Evolutionary conservation across 2,329 filamentous ascomycete species (phyloP).

Genomic region (Raffaelea ambrosiae): DNA sequence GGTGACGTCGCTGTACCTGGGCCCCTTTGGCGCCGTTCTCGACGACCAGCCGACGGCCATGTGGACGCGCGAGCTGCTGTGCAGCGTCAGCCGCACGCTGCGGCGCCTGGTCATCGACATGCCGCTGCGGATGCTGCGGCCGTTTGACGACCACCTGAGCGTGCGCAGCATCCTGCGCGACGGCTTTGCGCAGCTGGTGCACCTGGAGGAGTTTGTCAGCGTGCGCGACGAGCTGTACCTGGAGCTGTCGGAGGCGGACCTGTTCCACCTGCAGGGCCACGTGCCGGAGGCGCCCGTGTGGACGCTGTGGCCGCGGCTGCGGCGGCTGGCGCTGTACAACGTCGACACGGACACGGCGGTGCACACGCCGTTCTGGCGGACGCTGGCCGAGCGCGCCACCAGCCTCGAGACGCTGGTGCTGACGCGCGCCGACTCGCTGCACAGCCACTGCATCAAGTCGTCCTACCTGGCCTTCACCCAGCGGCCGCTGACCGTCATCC

Average conservation of each 20-base stretch:
- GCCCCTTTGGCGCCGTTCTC: constrained; percentile 25
- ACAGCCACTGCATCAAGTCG: constrained; percentile 27
- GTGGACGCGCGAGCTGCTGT: constrained; percentile 33
- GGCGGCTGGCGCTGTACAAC: constrained; percentile 33
- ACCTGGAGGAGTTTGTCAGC: constrained; percentile 39
- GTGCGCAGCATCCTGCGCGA: constrained; percentile 31
- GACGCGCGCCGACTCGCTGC: constrained; percentile 25
- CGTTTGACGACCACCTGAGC: constrained; percentile 28
- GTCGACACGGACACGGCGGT: constrained; percentile 23
- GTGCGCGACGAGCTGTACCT: constrained; percentile 37
- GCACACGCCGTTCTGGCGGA: constrained; percentile 21
- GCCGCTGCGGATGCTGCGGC: constrained; percentile 34
- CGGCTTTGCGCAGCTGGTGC: constrained; percentile 33
- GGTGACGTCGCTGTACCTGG: constrained; percentile 32
- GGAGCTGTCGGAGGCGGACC: constrained; percentile 15
- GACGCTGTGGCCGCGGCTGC: constrained; percentile 32
- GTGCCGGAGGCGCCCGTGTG: constrained; percentile 23
- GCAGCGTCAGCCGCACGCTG: constrained; percentile 28
- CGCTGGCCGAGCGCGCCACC: constrained; percentile 22
- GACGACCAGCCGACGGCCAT: constrained; percentile 30
- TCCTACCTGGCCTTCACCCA: constrained; percentile 28
- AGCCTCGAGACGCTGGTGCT: constrained; percentile 33
- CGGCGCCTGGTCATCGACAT: constrained; percentile 38
- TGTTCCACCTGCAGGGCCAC: constrained; percentile 14
- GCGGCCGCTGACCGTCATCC: constrained; percentile 20